These are phyloP conservation scores for Actinidia arguta DNA, from an alignment of 179 eudicot genomes.

Conservation along the genomic window DNA sequence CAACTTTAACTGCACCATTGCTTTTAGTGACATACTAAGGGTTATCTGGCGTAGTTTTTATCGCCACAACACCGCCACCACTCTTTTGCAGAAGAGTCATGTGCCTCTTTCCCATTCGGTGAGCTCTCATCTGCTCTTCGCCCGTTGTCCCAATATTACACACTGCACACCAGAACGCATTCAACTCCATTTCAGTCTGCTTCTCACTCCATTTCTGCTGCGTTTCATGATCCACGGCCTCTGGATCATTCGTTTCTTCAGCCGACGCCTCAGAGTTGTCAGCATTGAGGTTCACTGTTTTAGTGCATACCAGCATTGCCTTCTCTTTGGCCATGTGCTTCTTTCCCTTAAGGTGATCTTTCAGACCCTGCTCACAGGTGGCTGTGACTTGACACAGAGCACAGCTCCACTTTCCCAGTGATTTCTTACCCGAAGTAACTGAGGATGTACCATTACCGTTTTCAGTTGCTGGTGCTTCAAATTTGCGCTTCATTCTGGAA, in stretches of 20 bases:
- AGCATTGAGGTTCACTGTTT: neutral
- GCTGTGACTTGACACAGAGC: neutral
- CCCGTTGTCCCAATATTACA: neutral
- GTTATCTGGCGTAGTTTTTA: neutral
- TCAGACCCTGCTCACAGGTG: neutral
- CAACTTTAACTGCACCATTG: no score
- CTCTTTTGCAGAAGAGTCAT: neutral
- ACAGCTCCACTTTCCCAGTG: neutral
- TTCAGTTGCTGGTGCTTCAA: neutral
- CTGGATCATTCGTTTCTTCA: neutral
- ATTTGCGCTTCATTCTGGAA: neutral
- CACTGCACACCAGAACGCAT: neutral
- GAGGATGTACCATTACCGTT: neutral
- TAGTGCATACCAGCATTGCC: neutral
- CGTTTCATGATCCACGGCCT: neutral
- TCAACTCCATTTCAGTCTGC: neutral
- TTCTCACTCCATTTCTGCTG: neutral
- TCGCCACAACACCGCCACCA: neutral
- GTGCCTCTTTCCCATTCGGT: neutral
- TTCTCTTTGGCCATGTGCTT: conserved; percentile 7
- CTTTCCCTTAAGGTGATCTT: neutral
- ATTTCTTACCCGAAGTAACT: neutral
- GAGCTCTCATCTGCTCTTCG: neutral
- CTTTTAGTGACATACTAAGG: neutral
- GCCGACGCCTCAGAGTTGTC: neutral